phyloP scores from a whole-genome alignment of 2,329 filamentous ascomycete species.

The Alternaria rosae region DNA sequence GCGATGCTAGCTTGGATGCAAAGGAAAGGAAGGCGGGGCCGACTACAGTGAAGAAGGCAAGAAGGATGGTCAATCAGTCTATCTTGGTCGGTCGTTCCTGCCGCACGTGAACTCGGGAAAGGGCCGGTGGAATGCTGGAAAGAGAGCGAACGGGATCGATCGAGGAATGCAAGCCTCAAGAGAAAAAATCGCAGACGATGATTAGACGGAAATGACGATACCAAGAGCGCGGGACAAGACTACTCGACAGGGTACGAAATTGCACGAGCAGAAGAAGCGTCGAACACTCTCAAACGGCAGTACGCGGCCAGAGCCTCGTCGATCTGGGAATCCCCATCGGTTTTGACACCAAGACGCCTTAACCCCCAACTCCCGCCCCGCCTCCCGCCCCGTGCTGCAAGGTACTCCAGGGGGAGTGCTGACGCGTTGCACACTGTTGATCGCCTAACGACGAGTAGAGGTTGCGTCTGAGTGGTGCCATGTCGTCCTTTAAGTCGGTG shows the following conservation, averaged over 20 bases:
- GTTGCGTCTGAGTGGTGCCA: constrained; percentile 2
- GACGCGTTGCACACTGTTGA: constrained; percentile 15
- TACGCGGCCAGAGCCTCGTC: constrained; percentile 12
- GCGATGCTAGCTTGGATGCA: constrained; percentile 5
- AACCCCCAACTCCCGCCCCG: constrained; percentile 7
- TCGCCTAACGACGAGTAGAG: constrained; percentile 7
- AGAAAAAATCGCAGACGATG: not conserved
- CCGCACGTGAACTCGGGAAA: constrained; percentile 1
- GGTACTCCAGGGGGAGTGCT: constrained; percentile 6
- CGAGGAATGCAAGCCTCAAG: not conserved
- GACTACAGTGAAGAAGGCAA: constrained; percentile 8
- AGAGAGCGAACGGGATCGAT: constrained; percentile 9
- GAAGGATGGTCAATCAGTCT: constrained; percentile 5
- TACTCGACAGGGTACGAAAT: constrained; percentile 17
- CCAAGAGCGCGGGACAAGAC: constrained; percentile 3
- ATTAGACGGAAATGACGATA: constrained; percentile 9
- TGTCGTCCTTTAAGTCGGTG: not conserved
- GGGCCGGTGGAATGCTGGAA: not conserved
- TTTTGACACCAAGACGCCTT: constrained; percentile 10
- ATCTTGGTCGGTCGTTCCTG: constrained; percentile 8
- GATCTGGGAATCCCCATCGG: constrained; percentile 13
- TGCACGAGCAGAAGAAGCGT: constrained; percentile 11
- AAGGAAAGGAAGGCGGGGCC: constrained; percentile 14
- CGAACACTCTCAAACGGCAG: constrained; percentile 14
- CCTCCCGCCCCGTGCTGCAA: constrained; percentile 9